Evolutionary conservation across 2,329 filamentous ascomycete genomes (phyloP), one percentile per base, ranked within the genome.

Genomic region (Aspergillus sojae): DNA sequence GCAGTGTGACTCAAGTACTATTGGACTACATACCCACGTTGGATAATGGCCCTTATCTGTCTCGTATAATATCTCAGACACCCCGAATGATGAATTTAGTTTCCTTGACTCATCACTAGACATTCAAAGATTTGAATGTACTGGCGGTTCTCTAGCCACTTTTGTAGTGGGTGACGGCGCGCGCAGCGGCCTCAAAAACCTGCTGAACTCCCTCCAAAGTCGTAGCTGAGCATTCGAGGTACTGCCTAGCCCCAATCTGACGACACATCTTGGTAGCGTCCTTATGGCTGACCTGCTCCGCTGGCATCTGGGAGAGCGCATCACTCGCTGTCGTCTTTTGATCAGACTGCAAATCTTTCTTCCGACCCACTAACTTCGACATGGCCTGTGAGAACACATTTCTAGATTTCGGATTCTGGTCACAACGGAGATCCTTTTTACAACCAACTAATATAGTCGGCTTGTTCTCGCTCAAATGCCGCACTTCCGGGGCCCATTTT

Each of bases 51-150:
- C 39, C 39, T 4, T 19, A 10, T 28, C 21, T 48, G 14, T 48
- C 6, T 28, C 23, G 5, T 3, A 48, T 26, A 5, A 3, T 16
- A 36, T 16, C 16, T 16, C 14, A 16, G 5, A 5, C 7, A 41
- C 2, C 3, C 0, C 3, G 4, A 10, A 3, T n/a, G 7, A 9
- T 41, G 7, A 9, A 2, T 3, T n/a, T 4, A 6, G 19, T 16
- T n/a, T 14, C 16, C 6, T n/a, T 1, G 16, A 19, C 19, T 9
- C 19, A n/a, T 7, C 39, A 2, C 19, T 41, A 6, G 19, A 4
- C 16, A 6, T 1, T 19, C 16, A n/a, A 1, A 10, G 16, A n/a
- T 9, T 9, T n/a, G 2, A 6, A 41, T 41, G 39, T n/a, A 9
- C 39, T 10, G 6, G 19, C 16, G 7, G 9, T 19, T 10, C 5